phyloP scores from a whole-genome alignment of 805 yeast genomes.

The Candida germanica region DNA sequence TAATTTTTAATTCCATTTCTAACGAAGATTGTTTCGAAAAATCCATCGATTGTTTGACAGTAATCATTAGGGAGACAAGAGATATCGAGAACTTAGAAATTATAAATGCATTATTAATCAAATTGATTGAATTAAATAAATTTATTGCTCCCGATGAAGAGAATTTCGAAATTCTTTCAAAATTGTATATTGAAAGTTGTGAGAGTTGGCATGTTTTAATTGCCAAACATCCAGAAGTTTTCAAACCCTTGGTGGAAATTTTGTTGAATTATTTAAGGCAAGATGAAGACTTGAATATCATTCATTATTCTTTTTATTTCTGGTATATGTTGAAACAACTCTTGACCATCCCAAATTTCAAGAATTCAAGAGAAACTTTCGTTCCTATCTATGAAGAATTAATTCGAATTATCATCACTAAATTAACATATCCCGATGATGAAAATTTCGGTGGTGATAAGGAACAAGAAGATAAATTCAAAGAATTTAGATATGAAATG shows the following conservation, averaged over 20 bases:
- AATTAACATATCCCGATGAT: constrained; percentile 67
- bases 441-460: constrained; percentile 56
- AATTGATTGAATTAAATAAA: constrained; percentile 60
- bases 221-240: constrained; percentile 64
- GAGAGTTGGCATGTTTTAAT: constrained; percentile 92
- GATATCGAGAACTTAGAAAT: constrained; percentile 65
- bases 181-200: constrained; percentile 87
- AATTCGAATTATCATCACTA: constrained; percentile 59
- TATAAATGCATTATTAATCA: constrained; percentile 64
- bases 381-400: constrained; percentile 56
- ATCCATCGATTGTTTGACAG: constrained; percentile 81
- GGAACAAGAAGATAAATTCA: constrained; percentile 88
- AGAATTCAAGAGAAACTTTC: constrained; percentile 48
- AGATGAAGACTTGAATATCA: constrained; percentile 83
- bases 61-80: constrained; percentile 76
- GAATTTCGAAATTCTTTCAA: constrained; percentile 62
- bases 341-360: constrained; percentile 57
- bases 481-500: constrained; percentile 92
- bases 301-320: constrained; percentile 85
- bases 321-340: constrained; percentile 83
- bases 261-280: constrained; percentile 67
- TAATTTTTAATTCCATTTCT: constrained; percentile 60
- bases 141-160: constrained; percentile 60
- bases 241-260: constrained; percentile 70
- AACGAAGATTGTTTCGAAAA: constrained; percentile 74